Base-by-base conservation (phyloP, 2,329 filamentous ascomycete genomes). In the Neoarthrinium moseri region DNA sequence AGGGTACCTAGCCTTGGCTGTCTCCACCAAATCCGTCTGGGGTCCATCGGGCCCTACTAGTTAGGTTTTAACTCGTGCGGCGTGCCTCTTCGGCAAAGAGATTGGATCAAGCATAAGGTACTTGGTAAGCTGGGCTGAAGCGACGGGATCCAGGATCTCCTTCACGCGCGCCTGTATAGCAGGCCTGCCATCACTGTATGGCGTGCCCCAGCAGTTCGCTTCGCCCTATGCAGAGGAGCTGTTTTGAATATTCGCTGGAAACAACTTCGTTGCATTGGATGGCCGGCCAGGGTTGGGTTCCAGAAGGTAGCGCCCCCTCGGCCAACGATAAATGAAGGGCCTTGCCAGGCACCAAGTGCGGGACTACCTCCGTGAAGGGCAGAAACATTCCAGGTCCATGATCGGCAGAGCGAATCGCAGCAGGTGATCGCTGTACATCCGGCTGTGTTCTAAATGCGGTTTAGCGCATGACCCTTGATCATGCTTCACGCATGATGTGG, bases 371-470 rank as follows among this genome's bases (percentile, higher is more conserved):
- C 20, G 18, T 23, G 38, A 46, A 49, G 46, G n/a, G 46, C 36
- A 45, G 43, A 46, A 49, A 49, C 47, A 49, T 49, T 39, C 47
- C 47, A 49, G 43, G 46, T 48, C 29, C 42, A 42, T 45, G 47
- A 49, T 49, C 47, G 47, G 47, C 47, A 45, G 22, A 44, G 26
- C 45, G 42, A 45, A 41, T 49, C 43, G 43, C 42, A 41, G 40
- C 42, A 48, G 46, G 43, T 49, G 47, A 49, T 49, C 47, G 42
- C 38, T 44, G 46, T 45, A 33, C 37, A 33, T 36, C 41, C 36
- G 35, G 27, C 41, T 40, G 36, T 30, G 22, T 30, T 33, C 43
- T 43, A 22, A 22, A 46, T 17, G 17, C 12, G 24, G 43, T 30
- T 46, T 49, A 49, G 47, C 47, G 42, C 35, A n/a, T 33, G 22